phyloP scores from a whole-genome alignment of 768 basidiomycete genomes.

The Lyophyllum decastes region DNA sequence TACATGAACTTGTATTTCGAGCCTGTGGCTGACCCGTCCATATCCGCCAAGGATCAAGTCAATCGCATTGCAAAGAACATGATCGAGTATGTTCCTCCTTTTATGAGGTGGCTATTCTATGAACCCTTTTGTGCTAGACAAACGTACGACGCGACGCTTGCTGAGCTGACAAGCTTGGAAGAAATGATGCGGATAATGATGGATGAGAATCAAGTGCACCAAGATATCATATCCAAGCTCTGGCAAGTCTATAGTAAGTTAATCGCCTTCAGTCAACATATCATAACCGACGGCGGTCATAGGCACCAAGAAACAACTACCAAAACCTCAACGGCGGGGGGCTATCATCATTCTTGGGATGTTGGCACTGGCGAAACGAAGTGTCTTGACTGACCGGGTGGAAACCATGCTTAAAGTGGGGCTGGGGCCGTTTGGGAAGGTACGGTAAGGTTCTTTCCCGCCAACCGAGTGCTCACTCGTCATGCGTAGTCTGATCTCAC shows the following conservation, averaged over 20 bases:
- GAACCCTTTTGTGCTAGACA: slow-evolving; percentile 46
- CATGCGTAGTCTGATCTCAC: slow-evolving; percentile 73
- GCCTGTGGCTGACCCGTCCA: slow-evolving; percentile 63
- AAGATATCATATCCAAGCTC: slow-evolving; percentile 84
- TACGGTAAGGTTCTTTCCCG: slow-evolving; percentile 24
- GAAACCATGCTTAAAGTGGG: slow-evolving; percentile 87
- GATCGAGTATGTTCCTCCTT: slow-evolving; percentile 70
- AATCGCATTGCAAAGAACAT: slow-evolving; percentile 95
- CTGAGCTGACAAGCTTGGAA: slow-evolving; percentile 93
- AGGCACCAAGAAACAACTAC: slow-evolving; percentile 79
- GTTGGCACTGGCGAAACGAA: slow-evolving; percentile 84
- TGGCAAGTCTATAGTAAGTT: slow-evolving; percentile 95
- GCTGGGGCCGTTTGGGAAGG: slow-evolving; percentile 82
- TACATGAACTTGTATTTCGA: slow-evolving; percentile 92
- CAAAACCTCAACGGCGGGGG: slow-evolving; percentile 85
- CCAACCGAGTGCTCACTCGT: neutral
- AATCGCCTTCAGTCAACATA: neutral
- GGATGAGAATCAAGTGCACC: slow-evolving; percentile 81
- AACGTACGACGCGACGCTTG: slow-evolving; percentile 90
- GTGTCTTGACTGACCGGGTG: slow-evolving; percentile 74
- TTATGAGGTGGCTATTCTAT: neutral
- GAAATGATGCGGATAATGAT: slow-evolving; percentile 98
- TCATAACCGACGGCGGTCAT: neutral
- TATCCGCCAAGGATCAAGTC: slow-evolving; percentile 74
- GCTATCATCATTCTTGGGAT: slow-evolving; percentile 97